Conservation (phyloP, 2,329 filamentous ascomycete species). For the Xylaria sp. region DNA sequence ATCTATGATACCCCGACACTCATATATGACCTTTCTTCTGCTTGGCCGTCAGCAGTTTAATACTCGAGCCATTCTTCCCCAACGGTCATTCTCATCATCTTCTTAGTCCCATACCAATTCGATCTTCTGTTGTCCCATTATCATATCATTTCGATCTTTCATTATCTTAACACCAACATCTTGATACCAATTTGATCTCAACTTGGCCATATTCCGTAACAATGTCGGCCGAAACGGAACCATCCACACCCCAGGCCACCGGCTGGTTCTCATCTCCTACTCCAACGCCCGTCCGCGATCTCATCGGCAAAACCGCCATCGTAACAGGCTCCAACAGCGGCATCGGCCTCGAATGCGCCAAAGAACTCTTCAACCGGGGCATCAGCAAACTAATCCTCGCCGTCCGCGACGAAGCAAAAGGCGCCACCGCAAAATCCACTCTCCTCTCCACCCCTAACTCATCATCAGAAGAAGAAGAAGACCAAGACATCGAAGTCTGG, state of each 20-base stretch:
- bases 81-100: no score
- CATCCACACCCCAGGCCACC: background rate
- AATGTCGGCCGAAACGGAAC: background rate
- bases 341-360: conserved; percentile 34
- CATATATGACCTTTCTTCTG: no score
- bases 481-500: conserved; percentile 34
- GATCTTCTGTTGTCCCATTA: no score
- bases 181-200: no score
- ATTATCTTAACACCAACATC: no score
- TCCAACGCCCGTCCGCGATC: background rate
- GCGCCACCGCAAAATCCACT: conserved; percentile 13
- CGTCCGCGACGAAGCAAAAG: conserved; percentile 31
- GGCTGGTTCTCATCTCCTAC: background rate
- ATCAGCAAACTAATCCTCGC: conserved; percentile 35
- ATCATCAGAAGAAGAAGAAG: conserved; percentile 5
- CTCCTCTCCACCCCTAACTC: conserved; percentile 21
- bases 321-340: conserved; percentile 38
- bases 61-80: no score
- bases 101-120: no score
- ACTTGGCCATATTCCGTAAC: background rate
- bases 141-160: no score
- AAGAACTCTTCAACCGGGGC: conserved; percentile 32
- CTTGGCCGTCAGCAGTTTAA: no score
- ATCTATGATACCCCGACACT: no score
- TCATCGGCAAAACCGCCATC: conserved; percentile 32